Base-by-base conservation (phyloP, 768 basidiomycete genomes). In the Suillus luteus region DNA sequence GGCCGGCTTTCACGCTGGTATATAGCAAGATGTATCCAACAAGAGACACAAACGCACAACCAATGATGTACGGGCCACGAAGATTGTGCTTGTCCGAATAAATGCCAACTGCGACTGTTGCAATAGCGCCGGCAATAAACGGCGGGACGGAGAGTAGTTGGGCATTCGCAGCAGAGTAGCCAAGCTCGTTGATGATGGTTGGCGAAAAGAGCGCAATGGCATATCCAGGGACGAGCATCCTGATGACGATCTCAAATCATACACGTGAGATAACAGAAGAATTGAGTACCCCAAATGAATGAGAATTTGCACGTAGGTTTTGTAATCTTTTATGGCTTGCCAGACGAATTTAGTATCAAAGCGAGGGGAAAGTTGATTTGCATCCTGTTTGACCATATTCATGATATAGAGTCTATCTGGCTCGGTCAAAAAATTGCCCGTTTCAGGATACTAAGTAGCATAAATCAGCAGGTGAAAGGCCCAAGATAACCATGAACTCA, bases 21-120 rank as follows among this genome's bases (percentile, higher is more conserved):
- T 83, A 83, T n/a, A 84, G 70, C 35, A 86, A 64, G 62, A 85
- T 76, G 63, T 82, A 87, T 17, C 86, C 86, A 12, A 84, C 74
- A 57, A 87, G 70, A 0, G 83, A 79, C 5, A 85, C 72, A 5
- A 78, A 52, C 33, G 75, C 72, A 7, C 79, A 71, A 7, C 71
- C 74, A 37, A 86, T 76, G 63, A 87, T 71, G 64, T 82, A 85
- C 1, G 83, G 83, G 4, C 85, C 85, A 74, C 82, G 59, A 70
- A 79, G 8, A 71, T 76, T 33, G 77, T 70, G 68, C 62, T 73
- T 78, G 62, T 84, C 82, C 3, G 82, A 83, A 43, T 74, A 68
- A 41, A 79, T 69, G 15, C 83, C 83, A 31, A 78, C 71, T 60
- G 67, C 27, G 37, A 84, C 76, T 3, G 83, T 84, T 22, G 68